Evolutionary conservation across 257 asterid species (phyloP).

Genomic region (Nemophila menziesii): DNA sequence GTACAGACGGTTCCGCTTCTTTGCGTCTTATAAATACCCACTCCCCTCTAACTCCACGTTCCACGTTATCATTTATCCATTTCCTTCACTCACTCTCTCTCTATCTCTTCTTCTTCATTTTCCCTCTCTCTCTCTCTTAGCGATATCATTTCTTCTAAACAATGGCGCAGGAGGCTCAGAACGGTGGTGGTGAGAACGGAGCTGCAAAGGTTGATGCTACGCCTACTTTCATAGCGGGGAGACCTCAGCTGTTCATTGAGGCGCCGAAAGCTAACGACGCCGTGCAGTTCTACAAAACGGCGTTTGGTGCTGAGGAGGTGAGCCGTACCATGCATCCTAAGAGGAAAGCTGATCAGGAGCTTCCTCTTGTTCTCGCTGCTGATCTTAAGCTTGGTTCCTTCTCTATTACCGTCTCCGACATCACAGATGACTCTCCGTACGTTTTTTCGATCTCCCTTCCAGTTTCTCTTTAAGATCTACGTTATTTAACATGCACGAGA

Average conservation of each 20-base stretch:
- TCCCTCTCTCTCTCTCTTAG: constrained; percentile 9
- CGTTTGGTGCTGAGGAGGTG: constrained; percentile 89
- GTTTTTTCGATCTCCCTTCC: constrained; percentile 1
- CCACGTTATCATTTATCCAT: not conserved
- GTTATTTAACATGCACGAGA: not conserved
- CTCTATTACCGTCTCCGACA: constrained; percentile 51
- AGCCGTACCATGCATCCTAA: constrained; percentile 53
- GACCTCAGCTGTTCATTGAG: constrained; percentile 64
- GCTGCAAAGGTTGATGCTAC: constrained; percentile 23
- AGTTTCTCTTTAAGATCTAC: not conserved
- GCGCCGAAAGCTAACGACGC: constrained; percentile 70
- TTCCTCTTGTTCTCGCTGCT: constrained; percentile 45
- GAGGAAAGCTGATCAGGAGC: constrained; percentile 90
- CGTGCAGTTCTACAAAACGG: constrained; percentile 67
- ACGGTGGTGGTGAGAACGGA: not conserved
- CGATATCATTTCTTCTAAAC: not conserved
- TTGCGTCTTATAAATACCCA: constrained; percentile 46
- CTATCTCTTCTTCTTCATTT: constrained; percentile 2
- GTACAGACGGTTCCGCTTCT: constrained; percentile 32
- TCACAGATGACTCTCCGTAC: constrained; percentile 46
- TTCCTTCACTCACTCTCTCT: not conserved
- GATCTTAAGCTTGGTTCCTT: constrained; percentile 64
- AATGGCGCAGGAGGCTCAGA: not conserved
- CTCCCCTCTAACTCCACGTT: constrained; percentile 10
- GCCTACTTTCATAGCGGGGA: constrained; percentile 35